Base-by-base conservation (phyloP, 768 basidiomycete species). In the Pisolithus marmoratus region DNA sequence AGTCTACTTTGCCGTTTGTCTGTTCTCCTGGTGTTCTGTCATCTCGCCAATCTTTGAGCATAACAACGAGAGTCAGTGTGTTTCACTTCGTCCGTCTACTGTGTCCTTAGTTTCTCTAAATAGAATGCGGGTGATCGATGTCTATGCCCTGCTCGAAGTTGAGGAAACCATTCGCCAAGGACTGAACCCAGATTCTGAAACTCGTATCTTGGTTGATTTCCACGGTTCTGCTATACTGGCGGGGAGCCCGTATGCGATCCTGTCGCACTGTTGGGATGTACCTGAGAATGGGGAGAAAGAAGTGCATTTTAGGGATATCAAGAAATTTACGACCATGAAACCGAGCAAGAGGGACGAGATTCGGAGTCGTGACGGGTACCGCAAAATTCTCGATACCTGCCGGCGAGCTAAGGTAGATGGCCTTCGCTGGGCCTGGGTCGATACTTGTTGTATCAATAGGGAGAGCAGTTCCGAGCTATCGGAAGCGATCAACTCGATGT, bases 381-480 rank as follows among this genome's bases (percentile, higher is more conserved):
- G 1, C 8, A 56, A 56, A 49, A 12, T 56, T 19, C 15, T 14
- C 23, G 20, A 20, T 20, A 47, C 31, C 19, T 54, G 52, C 22
- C 11, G 38, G 2, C 19, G 37, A 15, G 54, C 54, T 17, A 19
- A 38, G 8, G 27, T 15, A 23, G 54, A 49, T 36, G 48, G 48
- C 22, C 47, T 43, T 17, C 26, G 46, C 8, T 53, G 48, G 17
- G 50, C 51, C 47, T 60, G 58, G 60, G 38, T 52, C 14, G 59
- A 60, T 34, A 60, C 55, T 12, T 57, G 52, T 24, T 61, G 60
- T 38, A 58, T 60, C 31, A 52, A 61, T 38, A 61, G 54, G 17
- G 27, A 27, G 46, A 61, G 60, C 43, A 61, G 60, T 38, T 46
- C 60, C 2, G 60, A 61, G 26, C 46, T 60, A 19, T 50, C 50